Evolutionary conservation across 2,329 filamentous ascomycete species (phyloP).

Genomic region (Whalleya microplaca): DNA sequence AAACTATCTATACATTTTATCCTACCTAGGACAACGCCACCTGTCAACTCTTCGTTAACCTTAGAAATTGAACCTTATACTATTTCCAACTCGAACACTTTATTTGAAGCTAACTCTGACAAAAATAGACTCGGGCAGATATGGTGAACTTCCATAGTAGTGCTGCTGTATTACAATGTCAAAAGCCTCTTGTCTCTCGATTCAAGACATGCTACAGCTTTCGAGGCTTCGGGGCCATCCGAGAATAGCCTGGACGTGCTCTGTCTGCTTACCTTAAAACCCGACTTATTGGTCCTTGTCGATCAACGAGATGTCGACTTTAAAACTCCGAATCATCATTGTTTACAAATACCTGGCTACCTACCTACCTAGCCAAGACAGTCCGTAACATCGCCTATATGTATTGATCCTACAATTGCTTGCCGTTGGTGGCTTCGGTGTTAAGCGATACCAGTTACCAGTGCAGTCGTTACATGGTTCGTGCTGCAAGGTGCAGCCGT

Average conservation of each 20-base stretch:
- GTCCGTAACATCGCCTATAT: not conserved
- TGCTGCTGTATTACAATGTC: too few species aligned
- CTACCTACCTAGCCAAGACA: not conserved
- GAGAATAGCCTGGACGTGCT: not conserved
- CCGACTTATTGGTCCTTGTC: not conserved
- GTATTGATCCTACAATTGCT: slow-evolving; percentile 6
- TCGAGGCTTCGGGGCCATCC: not conserved
- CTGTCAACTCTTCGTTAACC: too few species aligned
- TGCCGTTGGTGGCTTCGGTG: slow-evolving; percentile 9
- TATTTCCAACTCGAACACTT: too few species aligned
- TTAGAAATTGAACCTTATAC: too few species aligned
- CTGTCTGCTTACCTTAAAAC: not conserved
- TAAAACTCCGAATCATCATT: not conserved
- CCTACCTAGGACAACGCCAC: too few species aligned
- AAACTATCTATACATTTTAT: too few species aligned
- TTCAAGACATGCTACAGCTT: not conserved
- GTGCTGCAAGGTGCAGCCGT: slow-evolving; percentile 10
- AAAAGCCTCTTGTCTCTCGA: not conserved
- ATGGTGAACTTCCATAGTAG: too few species aligned
- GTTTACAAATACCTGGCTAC: not conserved
- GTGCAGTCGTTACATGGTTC: slow-evolving; percentile 1
- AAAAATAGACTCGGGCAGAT: too few species aligned
- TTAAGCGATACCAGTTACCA: slow-evolving; percentile 1
- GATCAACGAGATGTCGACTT: not conserved
- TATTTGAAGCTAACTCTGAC: too few species aligned